These are phyloP conservation scores for Phylloporus sp. DNA, from an alignment of 1,284 basidiomycete genomes.

Conservation along the genomic window DNA sequence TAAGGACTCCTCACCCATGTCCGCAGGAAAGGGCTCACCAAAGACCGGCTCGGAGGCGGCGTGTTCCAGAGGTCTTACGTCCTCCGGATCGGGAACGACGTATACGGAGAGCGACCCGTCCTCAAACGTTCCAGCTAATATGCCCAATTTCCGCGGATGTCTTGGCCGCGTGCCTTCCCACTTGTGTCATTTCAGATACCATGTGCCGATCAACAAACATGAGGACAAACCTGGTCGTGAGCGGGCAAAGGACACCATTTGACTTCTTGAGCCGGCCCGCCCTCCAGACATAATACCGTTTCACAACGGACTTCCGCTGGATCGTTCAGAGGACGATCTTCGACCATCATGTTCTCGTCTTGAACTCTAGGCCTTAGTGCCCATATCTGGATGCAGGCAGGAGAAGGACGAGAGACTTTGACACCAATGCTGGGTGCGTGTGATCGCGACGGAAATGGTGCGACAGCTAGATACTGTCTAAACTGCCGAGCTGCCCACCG, in stretches of 20 bases:
- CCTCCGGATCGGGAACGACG: conserved; percentile 75
- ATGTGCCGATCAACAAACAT: background rate
- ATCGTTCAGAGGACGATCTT: conserved; percentile 19
- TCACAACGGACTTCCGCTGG: conserved; percentile 59
- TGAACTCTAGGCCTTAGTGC: conserved; percentile 24
- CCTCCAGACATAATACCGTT: conserved; percentile 77
- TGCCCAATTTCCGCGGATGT: conserved; percentile 69
- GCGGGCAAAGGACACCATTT: conserved; percentile 91
- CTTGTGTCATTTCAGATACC: conserved; percentile 20
- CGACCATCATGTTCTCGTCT: conserved; percentile 25
- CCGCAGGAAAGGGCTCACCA: conserved; percentile 36
- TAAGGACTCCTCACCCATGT: background rate
- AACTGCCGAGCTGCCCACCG: conserved; percentile 49
- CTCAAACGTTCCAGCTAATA: conserved; percentile 82
- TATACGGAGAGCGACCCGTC: conserved; percentile 83
- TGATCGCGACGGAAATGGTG: conserved; percentile 65
- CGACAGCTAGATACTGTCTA: conserved; percentile 84
- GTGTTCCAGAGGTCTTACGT: conserved; percentile 40
- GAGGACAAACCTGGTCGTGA: conserved; percentile 52
- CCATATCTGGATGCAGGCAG: conserved; percentile 79
- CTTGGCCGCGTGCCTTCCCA: conserved; percentile 13
- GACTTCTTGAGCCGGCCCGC: conserved; percentile 74
- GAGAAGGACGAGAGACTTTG: conserved; percentile 52
- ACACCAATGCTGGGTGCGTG: conserved; percentile 66
- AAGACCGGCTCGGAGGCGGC: conserved; percentile 42